These are phyloP conservation scores for Alternaria atra DNA, from an alignment of 2,329 filamentous ascomycete species.

Conservation along the genomic window DNA sequence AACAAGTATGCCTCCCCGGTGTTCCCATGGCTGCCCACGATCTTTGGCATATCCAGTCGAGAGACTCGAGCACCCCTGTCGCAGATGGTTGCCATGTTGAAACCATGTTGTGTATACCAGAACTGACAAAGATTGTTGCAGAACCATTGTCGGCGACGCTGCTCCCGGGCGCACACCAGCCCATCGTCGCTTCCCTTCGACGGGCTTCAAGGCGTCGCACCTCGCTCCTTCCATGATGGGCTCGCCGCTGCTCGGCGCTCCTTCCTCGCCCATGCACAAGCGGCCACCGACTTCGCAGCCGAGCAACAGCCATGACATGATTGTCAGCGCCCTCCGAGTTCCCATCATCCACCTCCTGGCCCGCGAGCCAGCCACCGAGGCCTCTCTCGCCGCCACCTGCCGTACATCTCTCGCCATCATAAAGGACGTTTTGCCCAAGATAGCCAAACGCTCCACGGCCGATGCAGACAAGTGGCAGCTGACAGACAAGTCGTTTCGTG, in stretches of 20 bases:
- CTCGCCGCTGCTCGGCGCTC: constrained; percentile 52
- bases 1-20: constrained; percentile 59
- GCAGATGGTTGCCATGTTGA: constrained; percentile 8
- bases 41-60: constrained; percentile 30
- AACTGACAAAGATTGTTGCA: constrained; percentile 45
- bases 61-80: constrained; percentile 22
- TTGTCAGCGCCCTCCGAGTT: constrained; percentile 55
- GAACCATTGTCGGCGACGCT: constrained; percentile 49
- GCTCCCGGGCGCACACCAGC: constrained; percentile 43
- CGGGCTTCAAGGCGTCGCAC: constrained; percentile 46
- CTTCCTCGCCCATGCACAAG: constrained; percentile 48
- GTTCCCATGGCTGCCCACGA: constrained; percentile 31
- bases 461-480: constrained; percentile 57
- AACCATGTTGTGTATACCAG: constrained; percentile 24
- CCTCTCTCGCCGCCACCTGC: constrained; percentile 43
- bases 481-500: constrained; percentile 67
- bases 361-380: constrained; percentile 42
- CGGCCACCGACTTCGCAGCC: constrained; percentile 55
- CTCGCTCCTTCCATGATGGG: constrained; percentile 49
- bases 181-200: constrained; percentile 50
- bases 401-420: constrained; percentile 40
- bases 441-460: constrained; percentile 60
- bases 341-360: constrained; percentile 65
- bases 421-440: constrained; percentile 56
- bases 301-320: constrained; percentile 39